Conservation (phyloP, 1,284 basidiomycete species). For the Schizophyllum commune region DNA sequence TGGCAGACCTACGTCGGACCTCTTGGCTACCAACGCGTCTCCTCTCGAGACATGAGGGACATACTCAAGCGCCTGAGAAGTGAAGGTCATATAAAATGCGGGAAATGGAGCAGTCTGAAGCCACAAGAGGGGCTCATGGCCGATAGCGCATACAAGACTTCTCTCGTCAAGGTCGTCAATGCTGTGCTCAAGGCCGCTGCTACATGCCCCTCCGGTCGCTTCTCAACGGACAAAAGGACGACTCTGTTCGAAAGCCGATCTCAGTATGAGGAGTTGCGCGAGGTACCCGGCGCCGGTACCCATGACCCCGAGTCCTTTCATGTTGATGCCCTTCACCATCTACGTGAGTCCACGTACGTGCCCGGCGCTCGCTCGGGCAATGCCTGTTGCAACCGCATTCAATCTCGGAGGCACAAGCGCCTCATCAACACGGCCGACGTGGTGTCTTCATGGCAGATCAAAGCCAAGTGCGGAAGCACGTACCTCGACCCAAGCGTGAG, state of each 20-base stretch:
- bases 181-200: not conserved
- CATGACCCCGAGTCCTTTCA: not conserved
- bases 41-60: not conserved
- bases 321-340: not conserved
- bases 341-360: not conserved
- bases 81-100: not conserved
- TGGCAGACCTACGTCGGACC: not conserved
- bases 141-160: not conserved
- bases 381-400: not conserved
- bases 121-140: not conserved
- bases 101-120: not conserved
- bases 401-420: not conserved
- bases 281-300: not conserved
- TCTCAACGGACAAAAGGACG: not conserved
- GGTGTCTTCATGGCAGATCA: not conserved
- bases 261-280: not conserved
- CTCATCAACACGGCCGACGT: not conserved
- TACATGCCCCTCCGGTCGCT: not conserved
- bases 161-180: not conserved
- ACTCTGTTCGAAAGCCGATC: not conserved
- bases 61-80: not conserved
- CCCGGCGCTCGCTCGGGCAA: not conserved
- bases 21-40: not conserved
- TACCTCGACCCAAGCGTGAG: no score
- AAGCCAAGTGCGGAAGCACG: not conserved